Percentiles rank a stretch among this genome's conserved stretches.
phyloP scores from a whole-genome alignment of 2,329 filamentous ascomycete genomes.

The Juglanconis oblonga region DNA sequence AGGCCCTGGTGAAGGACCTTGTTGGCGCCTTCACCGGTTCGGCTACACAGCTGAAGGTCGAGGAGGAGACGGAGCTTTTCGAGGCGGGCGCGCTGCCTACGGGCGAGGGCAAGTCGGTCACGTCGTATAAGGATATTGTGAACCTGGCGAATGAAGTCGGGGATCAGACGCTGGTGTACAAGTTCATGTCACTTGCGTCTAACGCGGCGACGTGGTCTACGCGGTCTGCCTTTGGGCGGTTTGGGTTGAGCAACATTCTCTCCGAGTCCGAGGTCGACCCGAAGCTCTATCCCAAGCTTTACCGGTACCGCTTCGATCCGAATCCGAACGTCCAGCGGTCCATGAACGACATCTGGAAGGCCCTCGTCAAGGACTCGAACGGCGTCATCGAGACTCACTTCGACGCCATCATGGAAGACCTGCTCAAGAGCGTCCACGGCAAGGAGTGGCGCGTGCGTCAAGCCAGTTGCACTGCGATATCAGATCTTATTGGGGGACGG shows the following conservation, averaged over 20 bases:
- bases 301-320: constrained; percentile 90
- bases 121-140: constrained; percentile 97
- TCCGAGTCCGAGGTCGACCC: constrained; percentile 86
- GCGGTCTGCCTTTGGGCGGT: constrained; percentile 91
- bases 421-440: constrained; percentile 80
- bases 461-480: constrained; percentile 86
- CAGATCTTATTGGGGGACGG: constrained; percentile 81
- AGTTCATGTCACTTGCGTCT: constrained; percentile 95
- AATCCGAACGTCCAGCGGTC: constrained; percentile 89
- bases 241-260: constrained; percentile 87
- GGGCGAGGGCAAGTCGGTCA: constrained; percentile 83
- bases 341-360: constrained; percentile 98
- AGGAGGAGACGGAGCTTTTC: constrained; percentile 88
- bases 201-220: constrained; percentile 97
- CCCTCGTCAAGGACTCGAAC: constrained; percentile 84
- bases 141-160: constrained; percentile 93
- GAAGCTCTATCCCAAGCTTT: constrained; percentile 93
- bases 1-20: constrained; percentile 81
- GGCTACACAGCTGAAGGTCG: constrained; percentile 73
- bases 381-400: constrained; percentile 78
- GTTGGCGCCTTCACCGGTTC: constrained; percentile 85
- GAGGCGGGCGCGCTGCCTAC: constrained; percentile 88
- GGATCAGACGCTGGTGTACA: constrained; percentile 93
- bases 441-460: constrained; percentile 92
- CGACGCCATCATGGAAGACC: constrained; percentile 82